Evolutionary conservation across 345 rosid species (phyloP), one percentile per base, ranked within the genome.

Genomic region (Eucalyptus erythrocorys): DNA sequence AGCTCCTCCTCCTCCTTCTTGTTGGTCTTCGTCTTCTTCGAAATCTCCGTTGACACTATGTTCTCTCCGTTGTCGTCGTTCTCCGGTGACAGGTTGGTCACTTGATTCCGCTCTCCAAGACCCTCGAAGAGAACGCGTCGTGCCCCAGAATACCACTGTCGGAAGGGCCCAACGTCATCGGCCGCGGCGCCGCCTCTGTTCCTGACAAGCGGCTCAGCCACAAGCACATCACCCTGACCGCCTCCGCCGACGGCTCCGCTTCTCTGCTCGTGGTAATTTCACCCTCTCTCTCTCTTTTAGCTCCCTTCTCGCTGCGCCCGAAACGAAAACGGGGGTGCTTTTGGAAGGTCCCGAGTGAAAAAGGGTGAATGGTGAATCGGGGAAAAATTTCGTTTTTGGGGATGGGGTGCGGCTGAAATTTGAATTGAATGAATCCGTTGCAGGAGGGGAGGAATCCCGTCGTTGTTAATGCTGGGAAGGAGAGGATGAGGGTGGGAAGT

Each of bases 391-490:
- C 57, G 40, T 26, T 45, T 64, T 87, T 42, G 30, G 55, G 34
- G 16, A 40, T 86, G 76, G 57, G 48, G 59, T 53, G 79, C 43
- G 43, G 45, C 81, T 34, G 81, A 71, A 34, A 37, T 71, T 34
- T 71, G 81, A 71, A 71, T 37, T 71, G 45, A 37, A 71, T 71
- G 81, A 34, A 34, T 71, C 26, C 81, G 6, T 34, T 71, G 81
- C 89, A 97, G 99, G 96, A 95, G 71, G 99, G 99, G 82, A 90
- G 94, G 21, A 98, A 98, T 91, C 99, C 99, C 17, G 96, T 95
- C 51, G 95, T 98, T 87, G 88, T 97, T 88, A 94, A 93, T 48
- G 93, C 93, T n/a, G 94, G 96, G 22, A 91, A 90, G 64, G 90
- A 90, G 88, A 95, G 99, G 87, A 95, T 91, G 94, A 95, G 92